Evolutionary conservation across 805 yeast genomes (phyloP).

Genomic region (Cyberlindnera galapagoensis): DNA sequence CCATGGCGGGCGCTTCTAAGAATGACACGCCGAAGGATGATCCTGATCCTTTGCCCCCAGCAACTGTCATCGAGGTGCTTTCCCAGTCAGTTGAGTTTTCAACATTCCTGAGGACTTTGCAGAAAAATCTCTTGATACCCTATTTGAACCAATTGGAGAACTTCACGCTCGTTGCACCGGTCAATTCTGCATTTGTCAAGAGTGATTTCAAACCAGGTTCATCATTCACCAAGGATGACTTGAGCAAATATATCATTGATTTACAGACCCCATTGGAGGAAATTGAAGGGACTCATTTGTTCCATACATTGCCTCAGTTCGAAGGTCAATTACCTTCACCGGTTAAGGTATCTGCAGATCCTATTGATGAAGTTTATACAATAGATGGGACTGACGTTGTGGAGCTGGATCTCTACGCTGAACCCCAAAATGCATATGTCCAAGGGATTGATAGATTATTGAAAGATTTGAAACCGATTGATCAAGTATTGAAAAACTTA

Average conservation of each 20-base stretch:
- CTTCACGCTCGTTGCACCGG: constrained; percentile 74
- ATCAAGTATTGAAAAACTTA: constrained; percentile 27
- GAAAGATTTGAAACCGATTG: constrained; percentile 28
- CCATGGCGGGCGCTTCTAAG: too few relatives aligned
- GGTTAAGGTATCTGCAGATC: constrained; percentile 17
- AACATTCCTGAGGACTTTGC: constrained; percentile 53
- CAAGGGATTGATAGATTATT: constrained; percentile 53
- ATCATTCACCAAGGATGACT: constrained; percentile 7
- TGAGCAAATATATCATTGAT: constrained; percentile 31
- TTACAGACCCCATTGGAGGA: constrained; percentile 25
- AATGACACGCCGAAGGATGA: too few relatives aligned
- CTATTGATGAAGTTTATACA: constrained; percentile 17
- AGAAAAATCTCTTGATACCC: constrained; percentile 57
- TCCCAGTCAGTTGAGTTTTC: constrained; percentile 66
- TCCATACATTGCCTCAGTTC: too few relatives aligned
- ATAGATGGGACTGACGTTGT: constrained; percentile 45
- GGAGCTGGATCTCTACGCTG: constrained; percentile 51
- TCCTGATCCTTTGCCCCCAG: too few relatives aligned
- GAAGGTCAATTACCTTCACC: too few relatives aligned
- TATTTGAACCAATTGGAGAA: constrained; percentile 50
- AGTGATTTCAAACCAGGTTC: constrained; percentile 5
- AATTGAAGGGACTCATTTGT: constrained; percentile 21
- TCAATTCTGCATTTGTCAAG: constrained; percentile 68
- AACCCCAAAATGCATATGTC: constrained; percentile 56
- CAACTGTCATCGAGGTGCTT: constrained; percentile 59